phyloP scores from a whole-genome alignment of 1,139 yeast genomes.

The Lizanozyma gosingica region DNA sequence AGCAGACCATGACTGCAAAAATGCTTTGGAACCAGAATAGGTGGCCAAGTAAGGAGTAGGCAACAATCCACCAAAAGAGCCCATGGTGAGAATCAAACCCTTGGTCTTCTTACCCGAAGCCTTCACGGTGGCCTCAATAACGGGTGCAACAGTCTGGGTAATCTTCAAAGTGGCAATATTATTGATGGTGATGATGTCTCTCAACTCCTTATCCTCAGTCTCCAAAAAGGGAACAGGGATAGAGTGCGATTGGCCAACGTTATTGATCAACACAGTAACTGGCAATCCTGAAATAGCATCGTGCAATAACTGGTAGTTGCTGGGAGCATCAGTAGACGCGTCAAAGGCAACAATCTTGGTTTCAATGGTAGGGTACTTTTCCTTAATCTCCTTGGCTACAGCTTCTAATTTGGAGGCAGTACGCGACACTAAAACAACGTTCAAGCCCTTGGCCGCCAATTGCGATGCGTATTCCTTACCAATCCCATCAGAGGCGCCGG shows the following conservation, averaged over 20 bases:
- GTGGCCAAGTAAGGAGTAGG: slow-evolving; percentile 92
- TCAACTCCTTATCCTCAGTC: slow-evolving; percentile 65
- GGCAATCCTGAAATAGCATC: slow-evolving; percentile 42
- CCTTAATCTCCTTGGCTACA: slow-evolving; percentile 55
- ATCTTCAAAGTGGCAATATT: slow-evolving; percentile 76
- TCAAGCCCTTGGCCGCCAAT: slow-evolving; percentile 79
- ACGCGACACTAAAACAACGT: slow-evolving; percentile 75
- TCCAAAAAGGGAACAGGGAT: slow-evolving; percentile 91
- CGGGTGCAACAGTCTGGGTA: slow-evolving; percentile 70
- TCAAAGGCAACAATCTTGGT: slow-evolving; percentile 73
- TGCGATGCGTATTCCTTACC: slow-evolving; percentile 88
- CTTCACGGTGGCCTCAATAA: slow-evolving; percentile 45
- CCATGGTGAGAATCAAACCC: slow-evolving; percentile 88
- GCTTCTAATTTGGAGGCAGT: slow-evolving; percentile 67
- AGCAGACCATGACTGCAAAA: slow-evolving; percentile 85
- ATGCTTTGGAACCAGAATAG: slow-evolving; percentile 94
- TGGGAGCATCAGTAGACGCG: slow-evolving; percentile 48
- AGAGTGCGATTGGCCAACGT: slow-evolving; percentile 91
- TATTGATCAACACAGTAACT: slow-evolving; percentile 74
- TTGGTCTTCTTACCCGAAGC: slow-evolving; percentile 28
- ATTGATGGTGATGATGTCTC: slow-evolving; percentile 75
- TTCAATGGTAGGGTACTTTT: slow-evolving; percentile 45
- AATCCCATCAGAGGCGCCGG: slow-evolving; percentile 97
- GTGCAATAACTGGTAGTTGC: slow-evolving; percentile 47
- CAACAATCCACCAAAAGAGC: slow-evolving; percentile 89